These are phyloP conservation scores for Solanum corneliomulleri DNA, from an alignment of 257 asterid species.

Conservation along the genomic window DNA sequence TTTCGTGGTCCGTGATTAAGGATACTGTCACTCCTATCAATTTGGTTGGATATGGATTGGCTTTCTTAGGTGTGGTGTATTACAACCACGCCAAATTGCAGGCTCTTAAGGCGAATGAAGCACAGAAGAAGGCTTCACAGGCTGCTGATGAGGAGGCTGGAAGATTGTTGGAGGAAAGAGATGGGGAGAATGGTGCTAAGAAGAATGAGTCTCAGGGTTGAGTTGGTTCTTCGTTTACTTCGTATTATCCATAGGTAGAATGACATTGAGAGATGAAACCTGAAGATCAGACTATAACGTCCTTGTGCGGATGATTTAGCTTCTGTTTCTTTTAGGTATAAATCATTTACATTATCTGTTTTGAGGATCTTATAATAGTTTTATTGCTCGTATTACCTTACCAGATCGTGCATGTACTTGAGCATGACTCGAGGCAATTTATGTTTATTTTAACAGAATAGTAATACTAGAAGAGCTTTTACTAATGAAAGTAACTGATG, in stretches of 20 bases:
- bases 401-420: background rate
- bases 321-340: conserved; percentile 1
- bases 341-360: background rate
- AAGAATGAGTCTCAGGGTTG: conserved; percentile 26
- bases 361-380: background rate
- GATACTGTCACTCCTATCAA: conserved; percentile 54
- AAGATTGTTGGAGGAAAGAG: conserved; percentile 31
- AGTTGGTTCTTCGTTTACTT: background rate
- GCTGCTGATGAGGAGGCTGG: conserved; percentile 36
- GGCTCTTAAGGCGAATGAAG: conserved; percentile 52
- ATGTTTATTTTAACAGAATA: background rate
- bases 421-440: background rate
- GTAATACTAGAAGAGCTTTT: background rate
- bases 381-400: background rate
- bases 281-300: conserved; percentile 2
- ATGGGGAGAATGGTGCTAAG: conserved; percentile 21
- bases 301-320: conserved; percentile 5
- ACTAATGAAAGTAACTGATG: background rate
- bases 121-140: conserved; percentile 44
- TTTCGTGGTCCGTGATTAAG: conserved; percentile 69
- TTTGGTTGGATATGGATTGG: conserved; percentile 48
- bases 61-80: conserved; percentile 57
- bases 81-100: conserved; percentile 50
- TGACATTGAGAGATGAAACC: background rate
- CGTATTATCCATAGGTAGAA: background rate